A percentile compares a stretch with the other conserved stretches of the same genome.
Evolutionary conservation across 345 rosid species (phyloP).

Genomic region (Corchorus olitorius): DNA sequence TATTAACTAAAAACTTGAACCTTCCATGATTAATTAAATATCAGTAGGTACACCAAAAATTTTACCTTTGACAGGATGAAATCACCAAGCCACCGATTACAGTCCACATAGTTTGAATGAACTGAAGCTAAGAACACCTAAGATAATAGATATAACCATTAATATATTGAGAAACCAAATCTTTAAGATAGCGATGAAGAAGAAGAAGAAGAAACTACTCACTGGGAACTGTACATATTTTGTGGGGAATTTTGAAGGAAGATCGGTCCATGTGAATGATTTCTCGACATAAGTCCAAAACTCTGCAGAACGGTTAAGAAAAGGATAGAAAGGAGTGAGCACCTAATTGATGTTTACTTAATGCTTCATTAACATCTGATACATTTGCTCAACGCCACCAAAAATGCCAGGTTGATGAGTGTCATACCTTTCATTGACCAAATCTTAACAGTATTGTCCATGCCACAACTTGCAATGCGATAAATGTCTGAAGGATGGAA

Average conservation of each 20-base stretch:
- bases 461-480: slow-evolving; percentile 92
- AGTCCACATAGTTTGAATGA: slow-evolving; percentile 93
- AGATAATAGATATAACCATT: slow-evolving; percentile 4
- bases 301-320: slow-evolving; percentile 49
- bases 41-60: neutral
- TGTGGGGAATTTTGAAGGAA: slow-evolving; percentile 89
- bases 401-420: neutral
- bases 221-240: slow-evolving; percentile 97
- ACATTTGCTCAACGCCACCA: neutral
- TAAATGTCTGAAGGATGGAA: slow-evolving; percentile 90
- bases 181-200: neutral
- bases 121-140: slow-evolving; percentile 94
- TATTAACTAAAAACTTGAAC: neutral
- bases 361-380: neutral
- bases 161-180: slow-evolving; percentile 13
- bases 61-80: slow-evolving; percentile 87
- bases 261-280: slow-evolving; percentile 92
- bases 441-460: slow-evolving; percentile 92
- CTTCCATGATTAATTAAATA: neutral
- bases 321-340: neutral
- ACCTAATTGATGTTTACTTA: slow-evolving; percentile 2
- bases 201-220: slow-evolving; percentile 33
- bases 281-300: slow-evolving; percentile 98
- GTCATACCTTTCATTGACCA: slow-evolving; percentile 96
- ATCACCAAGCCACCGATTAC: slow-evolving; percentile 97